Conservation (phyloP, 2,329 filamentous ascomycete species). For the Ophiosphaerella herpotricha region DNA sequence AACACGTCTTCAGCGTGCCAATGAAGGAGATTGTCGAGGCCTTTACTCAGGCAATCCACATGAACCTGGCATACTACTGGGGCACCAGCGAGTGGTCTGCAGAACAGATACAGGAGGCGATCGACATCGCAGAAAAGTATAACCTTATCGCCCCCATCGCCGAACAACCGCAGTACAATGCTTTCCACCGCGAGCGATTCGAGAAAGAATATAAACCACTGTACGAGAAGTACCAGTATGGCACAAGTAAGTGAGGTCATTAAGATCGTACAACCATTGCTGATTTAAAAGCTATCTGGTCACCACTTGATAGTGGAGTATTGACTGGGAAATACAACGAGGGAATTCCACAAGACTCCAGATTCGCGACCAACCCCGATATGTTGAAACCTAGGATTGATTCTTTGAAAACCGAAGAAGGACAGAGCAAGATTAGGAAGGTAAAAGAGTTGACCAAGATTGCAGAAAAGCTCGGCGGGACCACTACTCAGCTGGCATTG, state of each 20-base stretch:
- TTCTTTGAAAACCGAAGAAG: conserved; percentile 55
- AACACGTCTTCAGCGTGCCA: conserved; percentile 50
- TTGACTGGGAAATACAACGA: conserved; percentile 65
- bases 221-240: conserved; percentile 61
- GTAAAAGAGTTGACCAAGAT: conserved; percentile 60
- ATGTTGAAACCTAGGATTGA: conserved; percentile 63
- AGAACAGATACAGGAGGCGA: conserved; percentile 63
- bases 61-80: conserved; percentile 61
- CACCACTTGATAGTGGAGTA: conserved; percentile 60
- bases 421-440: conserved; percentile 61
- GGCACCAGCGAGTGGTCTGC: conserved; percentile 65
- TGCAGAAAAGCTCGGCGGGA: conserved; percentile 56
- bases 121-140: conserved; percentile 64
- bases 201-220: conserved; percentile 65
- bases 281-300: conserved; percentile 43
- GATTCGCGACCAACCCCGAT: conserved; percentile 62
- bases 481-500: conserved; percentile 58
- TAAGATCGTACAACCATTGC: conserved; percentile 39
- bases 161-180: conserved; percentile 65
- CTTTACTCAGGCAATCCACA: conserved; percentile 56
- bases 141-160: conserved; percentile 62
- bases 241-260: conserved; percentile 62
- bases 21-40: conserved; percentile 67
- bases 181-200: conserved; percentile 64
- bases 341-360: conserved; percentile 21